Evolutionary conservation across 495 filamentous ascomycete species (phyloP).

Genomic region (Penicillium subrubescens): DNA sequence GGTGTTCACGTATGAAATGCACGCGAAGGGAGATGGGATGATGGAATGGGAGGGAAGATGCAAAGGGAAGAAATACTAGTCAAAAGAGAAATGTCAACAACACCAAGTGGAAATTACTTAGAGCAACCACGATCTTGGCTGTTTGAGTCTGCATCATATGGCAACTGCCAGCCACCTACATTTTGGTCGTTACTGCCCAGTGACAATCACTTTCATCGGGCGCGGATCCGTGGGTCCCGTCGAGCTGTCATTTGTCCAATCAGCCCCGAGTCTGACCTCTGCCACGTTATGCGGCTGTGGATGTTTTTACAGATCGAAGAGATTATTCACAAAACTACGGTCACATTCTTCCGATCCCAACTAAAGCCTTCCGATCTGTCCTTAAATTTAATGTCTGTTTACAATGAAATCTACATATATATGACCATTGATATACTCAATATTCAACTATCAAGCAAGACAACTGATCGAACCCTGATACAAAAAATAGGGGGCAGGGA

Average conservation of each 20-base stretch:
- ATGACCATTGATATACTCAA: neutral
- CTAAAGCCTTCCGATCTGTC: neutral
- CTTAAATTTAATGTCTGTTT: neutral
- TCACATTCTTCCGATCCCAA: conserved; percentile 2
- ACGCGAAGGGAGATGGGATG: conserved; percentile 2
- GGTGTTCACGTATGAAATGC: neutral
- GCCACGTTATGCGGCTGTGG: conserved; percentile 19
- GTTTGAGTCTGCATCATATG: neutral
- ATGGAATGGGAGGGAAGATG: conserved; percentile 8
- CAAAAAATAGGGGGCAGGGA: conserved; percentile 16
- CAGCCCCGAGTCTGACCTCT: neutral
- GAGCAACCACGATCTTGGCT: conserved; percentile 10
- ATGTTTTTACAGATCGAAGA: neutral
- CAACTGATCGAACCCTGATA: neutral
- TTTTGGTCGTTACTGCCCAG: neutral
- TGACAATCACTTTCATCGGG: conserved; percentile 2
- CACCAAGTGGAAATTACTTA: neutral
- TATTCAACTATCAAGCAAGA: neutral
- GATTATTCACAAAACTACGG: neutral
- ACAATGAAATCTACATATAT: neutral
- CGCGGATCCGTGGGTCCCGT: conserved; percentile 24
- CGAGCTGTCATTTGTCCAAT: conserved; percentile 18
- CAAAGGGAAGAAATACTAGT: neutral
- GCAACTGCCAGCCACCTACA: conserved; percentile 26
- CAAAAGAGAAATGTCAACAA: neutral